Percentiles rank a stretch among this genome's conserved stretches.
phyloP scores from a whole-genome alignment of 2,329 filamentous ascomycete species.

The Thelonectria blattea region DNA sequence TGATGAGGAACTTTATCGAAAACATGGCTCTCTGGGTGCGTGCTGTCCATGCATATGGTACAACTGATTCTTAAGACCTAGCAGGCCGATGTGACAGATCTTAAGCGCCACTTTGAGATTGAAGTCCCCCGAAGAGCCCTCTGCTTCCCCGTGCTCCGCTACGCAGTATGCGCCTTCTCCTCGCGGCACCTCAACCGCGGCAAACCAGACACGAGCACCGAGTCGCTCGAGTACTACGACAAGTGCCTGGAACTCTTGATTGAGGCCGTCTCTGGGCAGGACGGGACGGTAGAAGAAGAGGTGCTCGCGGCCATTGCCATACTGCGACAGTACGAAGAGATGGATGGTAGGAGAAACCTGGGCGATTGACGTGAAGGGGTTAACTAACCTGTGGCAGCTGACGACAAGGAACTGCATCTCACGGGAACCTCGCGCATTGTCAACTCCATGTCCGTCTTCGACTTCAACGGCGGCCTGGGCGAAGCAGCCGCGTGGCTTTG shows the following conservation, averaged over 20 bases:
- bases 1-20: constrained; percentile 24
- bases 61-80: background rate
- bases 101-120: constrained; percentile 27
- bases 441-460: constrained; percentile 29
- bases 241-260: constrained; percentile 24
- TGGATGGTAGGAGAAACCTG: constrained; percentile 14
- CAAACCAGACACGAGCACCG: constrained; percentile 18
- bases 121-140: constrained; percentile 24
- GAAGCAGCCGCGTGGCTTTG: constrained; percentile 29
- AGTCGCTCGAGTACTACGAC: constrained; percentile 23
- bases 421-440: constrained; percentile 28
- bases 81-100: constrained; percentile 23
- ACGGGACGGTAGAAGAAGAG: constrained; percentile 20
- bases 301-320: constrained; percentile 21
- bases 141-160: constrained; percentile 25
- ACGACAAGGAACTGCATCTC: constrained; percentile 27
- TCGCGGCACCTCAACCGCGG: constrained; percentile 20
- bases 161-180: constrained; percentile 27
- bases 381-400: constrained; percentile 11
- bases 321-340: constrained; percentile 24
- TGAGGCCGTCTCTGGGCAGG: constrained; percentile 19
- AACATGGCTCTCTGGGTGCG: constrained; percentile 23
- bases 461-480: constrained; percentile 27
- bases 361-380: background rate
- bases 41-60: background rate